Evolutionary conservation across 2,329 filamentous ascomycete genomes (phyloP).

Genomic region (Sordariomycetes sp.): DNA sequence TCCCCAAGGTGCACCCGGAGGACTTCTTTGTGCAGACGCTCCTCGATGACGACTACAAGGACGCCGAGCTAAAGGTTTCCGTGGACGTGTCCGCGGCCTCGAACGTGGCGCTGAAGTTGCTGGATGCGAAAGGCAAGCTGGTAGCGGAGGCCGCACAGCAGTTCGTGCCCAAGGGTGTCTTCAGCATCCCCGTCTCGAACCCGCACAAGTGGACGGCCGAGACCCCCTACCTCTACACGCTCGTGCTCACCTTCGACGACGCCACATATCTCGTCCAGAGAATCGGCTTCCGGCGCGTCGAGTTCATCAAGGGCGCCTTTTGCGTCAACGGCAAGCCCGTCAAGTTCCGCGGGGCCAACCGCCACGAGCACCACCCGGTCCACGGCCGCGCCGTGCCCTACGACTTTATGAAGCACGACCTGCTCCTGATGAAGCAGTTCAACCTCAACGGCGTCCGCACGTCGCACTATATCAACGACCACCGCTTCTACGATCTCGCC

Average conservation of each 20-base stretch:
- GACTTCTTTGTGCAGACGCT: slow-evolving; percentile 46
- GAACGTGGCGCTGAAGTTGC: slow-evolving; percentile 20
- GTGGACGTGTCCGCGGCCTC: slow-evolving; percentile 27
- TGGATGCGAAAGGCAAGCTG: slow-evolving; percentile 19
- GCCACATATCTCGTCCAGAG: slow-evolving; percentile 33
- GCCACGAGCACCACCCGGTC: slow-evolving; percentile 58
- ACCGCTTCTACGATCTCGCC: slow-evolving; percentile 47
- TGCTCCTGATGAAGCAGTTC: slow-evolving; percentile 55
- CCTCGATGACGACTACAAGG: slow-evolving; percentile 40
- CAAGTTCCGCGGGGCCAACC: slow-evolving; percentile 57
- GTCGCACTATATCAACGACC: slow-evolving; percentile 55
- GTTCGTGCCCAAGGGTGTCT: slow-evolving; percentile 25
- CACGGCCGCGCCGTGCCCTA: slow-evolving; percentile 52
- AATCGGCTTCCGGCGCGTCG: slow-evolving; percentile 53
- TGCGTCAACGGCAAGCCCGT: slow-evolving; percentile 55
- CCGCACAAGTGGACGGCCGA: slow-evolving; percentile 61
- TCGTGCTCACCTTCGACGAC: slow-evolving; percentile 23
- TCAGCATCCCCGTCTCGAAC: slow-evolving; percentile 28
- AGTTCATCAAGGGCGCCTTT: slow-evolving; percentile 50
- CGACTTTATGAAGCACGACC: slow-evolving; percentile 48
- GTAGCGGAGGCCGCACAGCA: slow-evolving; percentile 15
- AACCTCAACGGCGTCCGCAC: slow-evolving; percentile 63
- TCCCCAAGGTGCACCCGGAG: slow-evolving; percentile 41
- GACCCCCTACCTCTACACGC: slow-evolving; percentile 49
- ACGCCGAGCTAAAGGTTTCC: slow-evolving; percentile 40